Percentiles rank a stretch among this genome's conserved stretches.
phyloP scores from a whole-genome alignment of 768 basidiomycete genomes.

The Lentinula aciculospora region DNA sequence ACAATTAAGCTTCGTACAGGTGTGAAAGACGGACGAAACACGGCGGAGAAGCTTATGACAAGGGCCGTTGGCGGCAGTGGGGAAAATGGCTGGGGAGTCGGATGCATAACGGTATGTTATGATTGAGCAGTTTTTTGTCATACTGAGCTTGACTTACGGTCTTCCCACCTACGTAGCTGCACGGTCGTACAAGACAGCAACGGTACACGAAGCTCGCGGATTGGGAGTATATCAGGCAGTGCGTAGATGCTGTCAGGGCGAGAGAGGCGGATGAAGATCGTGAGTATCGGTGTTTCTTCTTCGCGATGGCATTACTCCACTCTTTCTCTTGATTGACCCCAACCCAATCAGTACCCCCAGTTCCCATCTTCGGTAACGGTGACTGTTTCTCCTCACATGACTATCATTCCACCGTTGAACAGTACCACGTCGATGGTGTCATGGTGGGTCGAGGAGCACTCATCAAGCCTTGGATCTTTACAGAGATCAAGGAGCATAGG shows the following conservation, averaged over 20 bases:
- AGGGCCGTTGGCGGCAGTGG: constrained; percentile 46
- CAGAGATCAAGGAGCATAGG: constrained; percentile 85
- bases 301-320: too few relatives aligned
- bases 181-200: constrained; percentile 92
- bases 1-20: constrained; percentile 92
- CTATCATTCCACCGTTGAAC: constrained; percentile 73
- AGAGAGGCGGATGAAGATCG: constrained; percentile 66
- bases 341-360: constrained; percentile 50
- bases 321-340: neutral
- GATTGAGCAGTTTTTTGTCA: neutral
- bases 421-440: constrained; percentile 86
- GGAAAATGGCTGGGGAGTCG: constrained; percentile 40
- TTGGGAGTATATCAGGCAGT: constrained; percentile 90
- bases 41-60: constrained; percentile 86
- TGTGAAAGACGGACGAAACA: constrained; percentile 83
- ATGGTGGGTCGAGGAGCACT: constrained; percentile 95
- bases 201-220: constrained; percentile 90
- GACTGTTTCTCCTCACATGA: constrained; percentile 88
- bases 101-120: constrained; percentile 35
- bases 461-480: constrained; percentile 96
- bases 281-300: constrained; percentile 28
- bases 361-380: constrained; percentile 97
- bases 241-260: constrained; percentile 74
- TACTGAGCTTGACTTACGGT: too few relatives aligned
- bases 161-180: constrained; percentile 51